Evolutionary conservation across 78 protist genomes (phyloP), one percentile per base, ranked within the genome.

Genomic region (Diacronema lutheri): DNA sequence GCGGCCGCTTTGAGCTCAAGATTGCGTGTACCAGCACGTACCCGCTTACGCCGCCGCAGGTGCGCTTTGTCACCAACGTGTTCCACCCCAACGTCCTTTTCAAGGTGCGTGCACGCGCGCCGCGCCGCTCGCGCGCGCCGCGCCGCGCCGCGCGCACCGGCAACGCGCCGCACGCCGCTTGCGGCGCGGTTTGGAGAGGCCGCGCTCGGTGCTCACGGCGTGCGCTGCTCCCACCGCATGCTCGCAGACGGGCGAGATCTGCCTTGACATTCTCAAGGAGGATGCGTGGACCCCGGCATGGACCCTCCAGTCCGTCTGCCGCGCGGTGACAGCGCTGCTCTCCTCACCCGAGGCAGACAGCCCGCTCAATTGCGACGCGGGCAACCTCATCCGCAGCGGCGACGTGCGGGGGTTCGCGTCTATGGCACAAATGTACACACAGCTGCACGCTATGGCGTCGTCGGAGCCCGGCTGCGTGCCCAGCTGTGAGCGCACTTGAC

Each of bases 311-410:
- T 40, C 74, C 0, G 37, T 60, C 37, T 79, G 84, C 46, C 84
- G 68, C 0, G 84, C 84, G 16, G 55, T 79, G 19, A 9, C 14
- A 0, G 84, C 69, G 74, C 72, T 79, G 25, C 73, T 79, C 4
- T 66, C 65, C 11, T 26, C 61, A 5, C 84, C 84, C 0, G 84
- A 79, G 29, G 84, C 55, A 0, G 72, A 60, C 73, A 44, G 76
- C 20, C 84, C 84, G 31, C 84, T 79, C 21, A 79, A 79, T 33
- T 79, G 84, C 72, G 84, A 79, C 12, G 82, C 82, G 56, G 82
- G 84, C 46, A 79, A 79, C 44, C 60, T 79, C 19, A 66, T 79
- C 5, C 69, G 84, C 1, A 37, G n/a, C 26, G 84, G 84, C 11
- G 84, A 79, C 73, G 6, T 23, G 55, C 31, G 84, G 5, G 84